A percentile compares a stretch with the other conserved stretches of the same genome.
Evolutionary conservation across 2,329 filamentous ascomycete species (phyloP).

Genomic region (Bertia moriformis): DNA sequence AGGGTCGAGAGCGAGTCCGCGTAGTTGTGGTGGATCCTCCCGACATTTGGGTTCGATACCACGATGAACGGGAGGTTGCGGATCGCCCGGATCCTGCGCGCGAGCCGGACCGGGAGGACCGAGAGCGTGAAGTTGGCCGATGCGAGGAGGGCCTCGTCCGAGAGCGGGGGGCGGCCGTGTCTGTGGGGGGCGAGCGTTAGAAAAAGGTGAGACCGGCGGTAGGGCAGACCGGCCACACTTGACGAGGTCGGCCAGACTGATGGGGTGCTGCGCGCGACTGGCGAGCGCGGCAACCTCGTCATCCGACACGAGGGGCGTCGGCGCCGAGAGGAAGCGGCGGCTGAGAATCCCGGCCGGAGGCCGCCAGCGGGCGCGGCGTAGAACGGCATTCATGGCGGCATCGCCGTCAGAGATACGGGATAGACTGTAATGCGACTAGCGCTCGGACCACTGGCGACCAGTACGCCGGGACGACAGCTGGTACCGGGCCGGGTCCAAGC

Average conservation of each 20-base stretch:
- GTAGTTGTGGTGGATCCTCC: constrained; percentile 90
- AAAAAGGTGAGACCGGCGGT: constrained; percentile 2
- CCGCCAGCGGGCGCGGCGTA: not conserved
- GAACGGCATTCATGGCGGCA: constrained; percentile 8
- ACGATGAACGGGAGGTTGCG: constrained; percentile 94
- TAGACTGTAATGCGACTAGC: too few relatives aligned
- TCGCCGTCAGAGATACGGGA: not conserved
- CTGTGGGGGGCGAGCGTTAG: constrained; percentile 16
- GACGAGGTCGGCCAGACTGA: constrained; percentile 78
- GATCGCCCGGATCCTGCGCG: constrained; percentile 82
- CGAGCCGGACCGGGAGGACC: constrained; percentile 79
- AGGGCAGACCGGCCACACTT: constrained; percentile 38
- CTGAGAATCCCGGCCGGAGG: not conserved
- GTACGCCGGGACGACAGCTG: too few relatives aligned
- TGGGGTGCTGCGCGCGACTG: constrained; percentile 60
- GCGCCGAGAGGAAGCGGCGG: constrained; percentile 4
- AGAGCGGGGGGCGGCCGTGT: constrained; percentile 71
- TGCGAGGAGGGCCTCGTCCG: constrained; percentile 63
- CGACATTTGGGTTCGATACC: constrained; percentile 92
- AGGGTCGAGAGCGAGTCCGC: constrained; percentile 82
- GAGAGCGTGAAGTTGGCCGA: constrained; percentile 94
- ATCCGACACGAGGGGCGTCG: constrained; percentile 30
- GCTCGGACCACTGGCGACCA: too few relatives aligned
- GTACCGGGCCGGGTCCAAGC: too few relatives aligned
- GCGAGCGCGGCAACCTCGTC: constrained; percentile 69